A percentile compares a stretch with the other conserved stretches of the same genome.
Conservation (phyloP, 495 filamentous ascomycete species). For the Xylaria intraflava region DNA sequence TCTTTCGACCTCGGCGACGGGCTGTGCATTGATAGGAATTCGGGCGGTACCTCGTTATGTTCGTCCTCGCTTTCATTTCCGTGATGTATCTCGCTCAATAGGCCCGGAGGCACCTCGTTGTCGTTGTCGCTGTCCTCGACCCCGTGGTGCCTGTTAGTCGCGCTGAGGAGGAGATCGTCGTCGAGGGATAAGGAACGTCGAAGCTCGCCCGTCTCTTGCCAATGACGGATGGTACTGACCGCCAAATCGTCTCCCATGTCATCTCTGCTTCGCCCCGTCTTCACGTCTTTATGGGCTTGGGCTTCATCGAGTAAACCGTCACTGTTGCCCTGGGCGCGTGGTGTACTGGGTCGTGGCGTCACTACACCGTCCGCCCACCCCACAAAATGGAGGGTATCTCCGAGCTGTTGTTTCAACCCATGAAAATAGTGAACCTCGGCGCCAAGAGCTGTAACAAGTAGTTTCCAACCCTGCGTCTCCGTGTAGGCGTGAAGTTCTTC, state of each 20-base stretch:
- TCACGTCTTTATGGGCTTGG: constrained; percentile 4
- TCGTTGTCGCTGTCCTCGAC: constrained; percentile 20
- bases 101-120: constrained; percentile 33
- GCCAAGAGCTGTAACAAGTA: constrained; percentile 80
- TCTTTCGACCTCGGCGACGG: constrained; percentile 7
- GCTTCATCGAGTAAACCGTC: constrained; percentile 11
- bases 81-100: constrained; percentile 20
- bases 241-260: constrained; percentile 20
- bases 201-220: constrained; percentile 15
- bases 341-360: constrained; percentile 12
- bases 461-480: constrained; percentile 68
- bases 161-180: neutral
- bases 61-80: constrained; percentile 26
- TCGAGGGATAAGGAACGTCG: neutral
- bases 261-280: neutral
- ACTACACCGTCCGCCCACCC: constrained; percentile 24
- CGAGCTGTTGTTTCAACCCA: constrained; percentile 61
- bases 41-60: constrained; percentile 34
- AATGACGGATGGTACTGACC: constrained; percentile 22
- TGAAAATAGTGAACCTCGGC: constrained; percentile 81
- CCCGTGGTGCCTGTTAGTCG: too few species aligned
- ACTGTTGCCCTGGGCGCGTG: neutral
- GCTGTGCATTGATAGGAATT: constrained; percentile 35
- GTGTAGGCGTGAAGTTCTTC: constrained; percentile 54
- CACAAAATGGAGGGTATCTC: constrained; percentile 38